Conservation (phyloP, 176 grass and related monocot genomes). For the Aechmea fasciata region DNA sequence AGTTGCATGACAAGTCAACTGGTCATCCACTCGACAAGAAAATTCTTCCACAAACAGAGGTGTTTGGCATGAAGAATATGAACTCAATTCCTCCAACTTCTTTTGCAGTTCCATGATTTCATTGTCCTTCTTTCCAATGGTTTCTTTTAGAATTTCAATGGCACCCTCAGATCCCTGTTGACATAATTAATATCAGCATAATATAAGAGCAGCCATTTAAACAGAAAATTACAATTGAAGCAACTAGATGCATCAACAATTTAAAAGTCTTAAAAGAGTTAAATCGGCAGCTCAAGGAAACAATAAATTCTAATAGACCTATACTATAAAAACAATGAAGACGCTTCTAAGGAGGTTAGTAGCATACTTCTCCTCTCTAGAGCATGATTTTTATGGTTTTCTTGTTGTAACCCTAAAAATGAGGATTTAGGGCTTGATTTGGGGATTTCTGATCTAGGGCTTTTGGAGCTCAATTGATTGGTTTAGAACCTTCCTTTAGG, state of each 20-base stretch:
- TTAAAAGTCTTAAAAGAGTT: neutral
- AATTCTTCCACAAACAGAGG: slow-evolving; percentile 14
- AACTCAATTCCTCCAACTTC: slow-evolving; percentile 24
- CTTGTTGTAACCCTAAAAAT: no score
- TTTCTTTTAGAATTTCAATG: slow-evolving; percentile 26
- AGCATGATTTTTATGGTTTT: no score
- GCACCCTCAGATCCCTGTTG: slow-evolving; percentile 46
- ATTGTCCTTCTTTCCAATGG: slow-evolving; percentile 21
- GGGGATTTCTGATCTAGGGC: no score
- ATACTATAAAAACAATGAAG: neutral
- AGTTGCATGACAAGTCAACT: slow-evolving; percentile 13
- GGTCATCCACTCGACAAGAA: slow-evolving; percentile 3
- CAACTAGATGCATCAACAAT: neutral
- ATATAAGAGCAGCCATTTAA: neutral
- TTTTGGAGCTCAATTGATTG: no score
- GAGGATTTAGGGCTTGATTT: no score
- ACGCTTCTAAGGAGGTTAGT: no score
- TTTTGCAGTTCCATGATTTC: slow-evolving; percentile 37
- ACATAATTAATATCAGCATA: slow-evolving; percentile 15
- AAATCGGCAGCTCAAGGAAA: neutral
- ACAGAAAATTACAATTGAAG: neutral
- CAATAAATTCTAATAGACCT: slow-evolving; percentile 1
- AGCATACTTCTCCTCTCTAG: no score
- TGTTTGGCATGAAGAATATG: slow-evolving; percentile 26
- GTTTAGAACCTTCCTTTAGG: no score